Conservation (phyloP, 306 rosid genomes). For the Oemleria cerasiformis region DNA sequence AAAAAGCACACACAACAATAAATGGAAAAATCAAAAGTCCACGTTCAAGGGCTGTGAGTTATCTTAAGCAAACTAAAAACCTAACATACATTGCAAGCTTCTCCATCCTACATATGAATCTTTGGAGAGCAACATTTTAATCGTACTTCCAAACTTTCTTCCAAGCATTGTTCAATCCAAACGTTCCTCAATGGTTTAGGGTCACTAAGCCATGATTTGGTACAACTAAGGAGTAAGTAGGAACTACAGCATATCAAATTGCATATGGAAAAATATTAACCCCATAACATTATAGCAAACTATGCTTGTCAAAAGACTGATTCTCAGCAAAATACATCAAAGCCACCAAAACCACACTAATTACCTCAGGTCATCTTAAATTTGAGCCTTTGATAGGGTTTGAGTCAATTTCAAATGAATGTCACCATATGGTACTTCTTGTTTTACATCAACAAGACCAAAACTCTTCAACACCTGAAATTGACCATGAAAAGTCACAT, state of each 20-base stretch:
- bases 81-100: not conserved
- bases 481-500: constrained; percentile 21
- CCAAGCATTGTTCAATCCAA: too few relatives aligned
- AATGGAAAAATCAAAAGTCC: too few relatives aligned
- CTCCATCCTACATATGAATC: not conserved
- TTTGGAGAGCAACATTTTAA: not conserved
- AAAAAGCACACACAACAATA: too few relatives aligned
- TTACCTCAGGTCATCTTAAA: constrained; percentile 31
- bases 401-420: constrained; percentile 53
- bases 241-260: constrained; percentile 1
- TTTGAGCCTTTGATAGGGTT: constrained; percentile 46
- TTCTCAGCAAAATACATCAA: constrained; percentile 40
- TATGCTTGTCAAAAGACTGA: not conserved
- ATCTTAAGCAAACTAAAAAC: not conserved
- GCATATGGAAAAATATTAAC: not conserved
- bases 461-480: constrained; percentile 69
- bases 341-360: not conserved
- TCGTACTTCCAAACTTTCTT: not conserved
- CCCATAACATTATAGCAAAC: too few relatives aligned
- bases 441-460: constrained; percentile 58
- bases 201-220: too few relatives aligned
- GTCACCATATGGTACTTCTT: constrained; percentile 73
- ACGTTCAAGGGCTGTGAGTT: too few relatives aligned
- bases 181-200: too few relatives aligned
- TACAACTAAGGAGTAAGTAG: not conserved